Evolutionary conservation across 2,329 filamentous ascomycete genomes (phyloP), one percentile per base, ranked within the genome.

Genomic region (Pezicula rhizophila): DNA sequence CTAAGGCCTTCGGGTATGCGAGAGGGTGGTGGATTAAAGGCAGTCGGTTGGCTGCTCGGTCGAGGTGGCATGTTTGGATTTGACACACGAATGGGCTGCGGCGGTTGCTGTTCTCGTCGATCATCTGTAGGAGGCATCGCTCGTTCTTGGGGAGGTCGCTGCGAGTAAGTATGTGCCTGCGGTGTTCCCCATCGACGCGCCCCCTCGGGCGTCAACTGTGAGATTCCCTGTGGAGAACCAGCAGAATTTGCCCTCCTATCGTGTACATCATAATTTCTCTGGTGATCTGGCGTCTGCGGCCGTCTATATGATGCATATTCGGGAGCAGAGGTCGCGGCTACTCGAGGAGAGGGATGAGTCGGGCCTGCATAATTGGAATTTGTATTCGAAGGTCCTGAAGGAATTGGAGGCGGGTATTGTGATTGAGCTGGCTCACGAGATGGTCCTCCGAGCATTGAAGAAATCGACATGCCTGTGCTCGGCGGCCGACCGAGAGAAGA

Each of bases 251-350:
- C 52, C 72, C 54, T 61, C 62, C 57, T 67, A 64, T 56, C 70
- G 59, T 47, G 61, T 42, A 49, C 55, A 65, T 81, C 73, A 68
- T 80, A 79, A 48, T 70, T 69, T 58, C 79, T 75, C 42, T 76
- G 72, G 52, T 83, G 81, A 40, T 89, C 85, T n/a, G 86, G 86
- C 0, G 85, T 89, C 50, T 87, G 82, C 2, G 85, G 85, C 52
- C 85, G 75, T 53, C 84, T 76, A 63, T 78, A 85, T 5, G 77
- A 74, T 45, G 70, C 71, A 56, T 85, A 85, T 15, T 87, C 83
- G 52, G 79, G 67, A 0, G 75, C 70, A 2, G 75, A 68, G 23
- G 74, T 31, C 28, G 28, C 52, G 18, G 34, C 55, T 20, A 57
- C 52, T 52, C 64, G 58, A 11, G 64, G 63, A 10, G 67, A 57